A percentile compares a stretch with the other conserved stretches of the same genome.
These are phyloP conservation scores for Davidsoniella neocaledoniae DNA, from an alignment of 2,329 filamentous ascomycete species.

Conservation along the genomic window DNA sequence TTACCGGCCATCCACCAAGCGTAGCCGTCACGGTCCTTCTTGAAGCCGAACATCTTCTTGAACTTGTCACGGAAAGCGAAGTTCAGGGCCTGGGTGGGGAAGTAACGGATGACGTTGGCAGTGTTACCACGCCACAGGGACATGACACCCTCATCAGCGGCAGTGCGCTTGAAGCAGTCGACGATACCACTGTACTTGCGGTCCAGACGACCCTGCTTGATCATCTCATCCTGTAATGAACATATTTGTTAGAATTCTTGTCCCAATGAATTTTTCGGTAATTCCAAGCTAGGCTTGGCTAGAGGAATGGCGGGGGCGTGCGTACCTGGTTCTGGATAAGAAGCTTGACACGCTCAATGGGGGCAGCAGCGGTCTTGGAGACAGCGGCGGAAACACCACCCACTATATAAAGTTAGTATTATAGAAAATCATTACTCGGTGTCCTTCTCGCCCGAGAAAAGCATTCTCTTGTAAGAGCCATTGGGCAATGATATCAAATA, in stretches of 20 bases:
- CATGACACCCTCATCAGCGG: constrained; percentile 78
- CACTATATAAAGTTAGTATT: constrained; percentile 42
- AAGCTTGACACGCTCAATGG: constrained; percentile 99
- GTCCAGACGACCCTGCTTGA: constrained; percentile 96
- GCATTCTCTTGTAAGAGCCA: not conserved
- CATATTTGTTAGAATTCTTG: constrained; percentile 13
- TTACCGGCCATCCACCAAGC: constrained; percentile 98
- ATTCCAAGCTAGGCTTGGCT: not conserved
- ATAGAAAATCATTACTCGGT: not conserved
- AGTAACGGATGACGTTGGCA: constrained; percentile 99
- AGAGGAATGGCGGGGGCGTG: too few relatives aligned
- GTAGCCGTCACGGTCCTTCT: constrained; percentile 99
- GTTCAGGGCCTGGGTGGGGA: constrained; percentile 99
- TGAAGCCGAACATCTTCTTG: constrained; percentile 99
- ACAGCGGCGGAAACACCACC: constrained; percentile 99
- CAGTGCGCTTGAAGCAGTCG: constrained; percentile 93
- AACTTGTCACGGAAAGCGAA: constrained; percentile 99
- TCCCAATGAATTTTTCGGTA: not conserved
- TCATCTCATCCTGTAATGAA: constrained; percentile 82
- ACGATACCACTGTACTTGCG: constrained; percentile 85
- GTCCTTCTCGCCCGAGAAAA: not conserved
- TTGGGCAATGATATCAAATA: not conserved
- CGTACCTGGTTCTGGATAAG: constrained; percentile 99
- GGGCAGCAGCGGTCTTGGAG: constrained; percentile 99
- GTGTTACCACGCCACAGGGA: constrained; percentile 99